Conservation (phyloP, 2,329 filamentous ascomycete species). For the Colletotrichum horii region DNA sequence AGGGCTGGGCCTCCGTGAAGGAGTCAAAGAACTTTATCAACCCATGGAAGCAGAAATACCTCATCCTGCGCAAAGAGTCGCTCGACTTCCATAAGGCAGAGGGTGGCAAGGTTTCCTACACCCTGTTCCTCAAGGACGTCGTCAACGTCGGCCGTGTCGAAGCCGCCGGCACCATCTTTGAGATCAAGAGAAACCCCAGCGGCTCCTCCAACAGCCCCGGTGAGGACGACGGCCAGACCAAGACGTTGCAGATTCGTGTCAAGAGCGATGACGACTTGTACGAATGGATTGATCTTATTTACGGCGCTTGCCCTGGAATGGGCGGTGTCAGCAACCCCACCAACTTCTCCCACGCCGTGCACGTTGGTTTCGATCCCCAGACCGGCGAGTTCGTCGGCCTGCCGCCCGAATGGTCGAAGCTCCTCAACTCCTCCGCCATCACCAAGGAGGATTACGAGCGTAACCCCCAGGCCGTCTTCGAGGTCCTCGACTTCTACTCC, state of each 20-base stretch:
- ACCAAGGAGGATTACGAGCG: slow-evolving; percentile 99
- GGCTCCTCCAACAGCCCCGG: slow-evolving; percentile 73
- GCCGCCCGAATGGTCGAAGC: slow-evolving; percentile 95
- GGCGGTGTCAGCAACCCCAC: slow-evolving; percentile 98
- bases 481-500: slow-evolving; percentile 85
- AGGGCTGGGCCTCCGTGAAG: slow-evolving; percentile 85
- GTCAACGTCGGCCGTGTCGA: slow-evolving; percentile 91
- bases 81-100: slow-evolving; percentile 95
- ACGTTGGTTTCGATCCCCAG: slow-evolving; percentile 95
- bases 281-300: slow-evolving; percentile 98
- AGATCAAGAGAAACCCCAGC: slow-evolving; percentile 81
- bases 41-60: slow-evolving; percentile 87
- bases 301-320: slow-evolving; percentile 95
- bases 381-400: slow-evolving; percentile 95
- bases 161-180: slow-evolving; percentile 88
- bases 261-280: slow-evolving; percentile 97
- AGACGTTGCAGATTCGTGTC: slow-evolving; percentile 88
- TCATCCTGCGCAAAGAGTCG: slow-evolving; percentile 90
- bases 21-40: slow-evolving; percentile 88
- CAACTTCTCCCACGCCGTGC: slow-evolving; percentile 96
- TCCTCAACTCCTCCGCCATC: slow-evolving; percentile 94
- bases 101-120: slow-evolving; percentile 85
- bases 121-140: slow-evolving; percentile 85
- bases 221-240: slow-evolving; percentile 80
- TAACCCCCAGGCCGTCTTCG: slow-evolving; percentile 85